Percentiles rank a stretch among this genome's conserved stretches.
Conservation (phyloP, 2,329 filamentous ascomycete genomes). For the Aspergillus candidus region DNA sequence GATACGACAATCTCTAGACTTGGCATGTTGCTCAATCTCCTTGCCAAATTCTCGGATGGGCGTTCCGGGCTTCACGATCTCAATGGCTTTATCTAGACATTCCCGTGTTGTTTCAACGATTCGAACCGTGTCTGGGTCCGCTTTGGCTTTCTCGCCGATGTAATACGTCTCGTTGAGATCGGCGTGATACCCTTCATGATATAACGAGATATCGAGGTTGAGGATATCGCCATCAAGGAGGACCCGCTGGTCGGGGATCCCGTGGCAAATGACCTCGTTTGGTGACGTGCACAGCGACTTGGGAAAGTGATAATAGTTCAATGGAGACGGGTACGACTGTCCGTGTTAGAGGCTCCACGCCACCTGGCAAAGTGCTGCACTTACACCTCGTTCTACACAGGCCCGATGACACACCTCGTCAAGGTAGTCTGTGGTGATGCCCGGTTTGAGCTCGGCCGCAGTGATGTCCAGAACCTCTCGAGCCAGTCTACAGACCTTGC, state of each 20-base stretch:
- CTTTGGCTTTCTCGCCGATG: conserved; percentile 72
- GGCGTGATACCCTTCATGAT: conserved; percentile 83
- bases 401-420: conserved; percentile 88
- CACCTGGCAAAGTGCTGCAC: conserved; percentile 23
- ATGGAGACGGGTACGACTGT: conserved; percentile 83
- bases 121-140: conserved; percentile 72
- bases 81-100: conserved; percentile 75
- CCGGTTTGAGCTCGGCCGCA: conserved; percentile 69
- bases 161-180: conserved; percentile 97
- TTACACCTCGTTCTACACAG: conserved; percentile 70
- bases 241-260: conserved; percentile 79
- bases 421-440: conserved; percentile 84
- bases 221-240: conserved; percentile 85
- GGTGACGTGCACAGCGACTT: conserved; percentile 90
- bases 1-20: conserved; percentile 69
- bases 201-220: conserved; percentile 87
- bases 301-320: conserved; percentile 89
- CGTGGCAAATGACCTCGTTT: conserved; percentile 95
- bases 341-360: not conserved
- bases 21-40: conserved; percentile 84
- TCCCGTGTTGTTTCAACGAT: conserved; percentile 81
- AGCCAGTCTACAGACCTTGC: conserved; percentile 74
- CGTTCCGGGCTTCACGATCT: conserved; percentile 79
- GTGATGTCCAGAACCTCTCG: conserved; percentile 85
- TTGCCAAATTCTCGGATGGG: conserved; percentile 84